phyloP scores from a whole-genome alignment of 768 basidiomycete genomes.

The Lyophyllum semitale region DNA sequence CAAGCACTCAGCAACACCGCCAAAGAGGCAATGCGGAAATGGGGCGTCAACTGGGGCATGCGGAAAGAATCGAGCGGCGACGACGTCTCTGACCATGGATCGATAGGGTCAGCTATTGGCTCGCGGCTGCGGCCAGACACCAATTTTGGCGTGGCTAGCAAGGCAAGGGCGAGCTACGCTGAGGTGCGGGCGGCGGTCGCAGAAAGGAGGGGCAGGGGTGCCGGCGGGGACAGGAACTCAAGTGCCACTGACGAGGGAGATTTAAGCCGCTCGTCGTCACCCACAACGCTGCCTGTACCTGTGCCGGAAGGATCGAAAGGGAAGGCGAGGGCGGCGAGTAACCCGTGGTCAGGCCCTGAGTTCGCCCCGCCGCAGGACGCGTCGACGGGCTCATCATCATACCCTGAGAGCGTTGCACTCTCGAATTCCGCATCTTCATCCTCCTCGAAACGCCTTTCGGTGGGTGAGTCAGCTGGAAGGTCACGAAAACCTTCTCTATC shows the following conservation, averaged over 20 bases:
- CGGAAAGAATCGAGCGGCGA: conserved; percentile 54
- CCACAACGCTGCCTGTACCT: conserved; percentile 15
- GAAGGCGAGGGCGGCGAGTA: conserved; percentile 18
- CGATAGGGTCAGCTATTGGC: conserved; percentile 36
- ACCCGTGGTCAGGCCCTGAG: conserved; percentile 12
- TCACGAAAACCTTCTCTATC: conserved; percentile 32
- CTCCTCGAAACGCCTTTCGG: conserved; percentile 19
- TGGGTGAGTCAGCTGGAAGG: neutral
- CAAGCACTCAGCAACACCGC: conserved; percentile 84
- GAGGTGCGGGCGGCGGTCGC: conserved; percentile 78
- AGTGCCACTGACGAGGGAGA: conserved; percentile 19
- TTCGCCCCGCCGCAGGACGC: conserved; percentile 7
- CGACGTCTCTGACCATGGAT: conserved; percentile 43
- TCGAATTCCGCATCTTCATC: conserved; percentile 23
- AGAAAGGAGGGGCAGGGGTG: conserved; percentile 52
- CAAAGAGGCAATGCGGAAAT: conserved; percentile 89
- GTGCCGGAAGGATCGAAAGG: conserved; percentile 17
- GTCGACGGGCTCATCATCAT: conserved; percentile 8
- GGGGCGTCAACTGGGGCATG: conserved; percentile 83
- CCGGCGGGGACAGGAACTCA: conserved; percentile 29
- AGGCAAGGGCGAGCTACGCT: conserved; percentile 61
- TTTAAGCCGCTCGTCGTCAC: conserved; percentile 20
- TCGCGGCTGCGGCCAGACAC: conserved; percentile 34
- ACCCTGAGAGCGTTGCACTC: conserved; percentile 15
- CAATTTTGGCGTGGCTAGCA: conserved; percentile 32